Percentiles rank a stretch among this genome's conserved stretches.
Conservation (phyloP, 176 grass and related monocot genomes). For the Cenchrus americanus region DNA sequence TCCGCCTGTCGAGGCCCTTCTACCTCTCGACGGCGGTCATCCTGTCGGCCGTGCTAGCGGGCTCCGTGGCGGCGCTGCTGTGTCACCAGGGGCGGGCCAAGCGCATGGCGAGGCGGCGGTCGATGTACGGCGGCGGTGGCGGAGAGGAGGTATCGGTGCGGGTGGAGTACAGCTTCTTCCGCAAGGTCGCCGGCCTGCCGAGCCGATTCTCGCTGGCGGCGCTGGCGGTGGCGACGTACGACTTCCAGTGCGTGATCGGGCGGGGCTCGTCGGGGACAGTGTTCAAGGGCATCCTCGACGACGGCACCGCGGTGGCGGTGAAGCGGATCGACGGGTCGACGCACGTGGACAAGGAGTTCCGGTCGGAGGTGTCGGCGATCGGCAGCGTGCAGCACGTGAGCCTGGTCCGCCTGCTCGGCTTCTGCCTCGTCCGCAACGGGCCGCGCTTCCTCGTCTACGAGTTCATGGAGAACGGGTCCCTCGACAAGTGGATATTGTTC, state of each 20-base stretch:
- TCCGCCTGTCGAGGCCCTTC: slow-evolving; percentile 47
- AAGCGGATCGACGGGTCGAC: slow-evolving; percentile 50
- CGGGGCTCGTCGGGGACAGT: slow-evolving; percentile 64
- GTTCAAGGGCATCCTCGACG: slow-evolving; percentile 75
- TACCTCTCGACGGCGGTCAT: slow-evolving; percentile 37
- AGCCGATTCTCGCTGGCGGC: slow-evolving; percentile 44
- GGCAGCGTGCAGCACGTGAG: slow-evolving; percentile 62
- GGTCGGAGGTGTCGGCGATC: slow-evolving; percentile 61
- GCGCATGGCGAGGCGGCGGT: slow-evolving; percentile 5
- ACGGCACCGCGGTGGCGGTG: slow-evolving; percentile 66
- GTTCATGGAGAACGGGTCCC: slow-evolving; percentile 55
- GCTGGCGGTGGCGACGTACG: slow-evolving; percentile 54
- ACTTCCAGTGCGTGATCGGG: slow-evolving; percentile 56
- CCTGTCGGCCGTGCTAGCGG: slow-evolving; percentile 24
- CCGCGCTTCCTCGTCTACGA: slow-evolving; percentile 64
- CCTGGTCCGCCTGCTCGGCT: slow-evolving; percentile 62
- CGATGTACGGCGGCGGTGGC: slow-evolving; percentile 14
- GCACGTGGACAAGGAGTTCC: slow-evolving; percentile 59
- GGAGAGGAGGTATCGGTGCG: background rate
- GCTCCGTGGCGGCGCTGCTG: slow-evolving; percentile 28
- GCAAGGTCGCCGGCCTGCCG: slow-evolving; percentile 65
- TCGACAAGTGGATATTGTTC: slow-evolving; percentile 68
- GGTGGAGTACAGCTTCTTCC: slow-evolving; percentile 75
- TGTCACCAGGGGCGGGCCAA: background rate
- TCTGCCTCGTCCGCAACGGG: slow-evolving; percentile 48